Base-by-base conservation (phyloP, 129 eudicot genomes). In the Deinandra increscens region DNA sequence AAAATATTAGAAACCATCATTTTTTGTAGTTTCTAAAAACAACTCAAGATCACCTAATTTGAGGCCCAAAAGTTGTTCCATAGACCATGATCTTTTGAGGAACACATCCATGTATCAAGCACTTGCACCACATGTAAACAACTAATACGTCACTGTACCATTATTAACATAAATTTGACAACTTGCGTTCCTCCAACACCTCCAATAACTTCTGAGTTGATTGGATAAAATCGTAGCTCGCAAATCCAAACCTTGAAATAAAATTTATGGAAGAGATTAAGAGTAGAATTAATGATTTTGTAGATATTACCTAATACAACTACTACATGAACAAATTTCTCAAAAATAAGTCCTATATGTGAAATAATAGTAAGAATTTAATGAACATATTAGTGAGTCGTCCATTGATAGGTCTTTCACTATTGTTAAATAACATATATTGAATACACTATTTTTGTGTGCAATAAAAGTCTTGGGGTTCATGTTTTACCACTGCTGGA, bases 141-240 rank as follows among this genome's bases (percentile, higher is more conserved):
- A 43, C 22, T 6, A 49, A 50, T 54, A 59, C 19, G 37, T 42
- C 12, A 49, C 23, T 9, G 68, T 43, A 36, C 58, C 18, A 64
- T 43, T 34, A 34, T 59, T 63, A 37, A 60, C 29, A 46, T 20
- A 39, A 56, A 29, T 19, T 20, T 22, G 66, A 22, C 19, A 45
- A 83, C 96, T 89, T 84, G 89, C 98, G 98, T 92, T 89, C 98
- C 98, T n/a, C 97, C 97, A 62, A 91, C 97, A 60, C 97, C 97
- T 72, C 97, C 97, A 41, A 88, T 43, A 19, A 79, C 85, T 75
- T 91, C 97, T 18, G 97, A 84, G 84, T 96, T 88, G 83, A 91
- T 60, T 20, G 97, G 97, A 81, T 91, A 94, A 82, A 91, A 91
- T 20, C 96, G 97, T 73, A 91, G 96, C 89, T 91, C 97, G 51